phyloP scores from a whole-genome alignment of 2,329 filamentous ascomycete species.

The Talaromyces sp. region DNA sequence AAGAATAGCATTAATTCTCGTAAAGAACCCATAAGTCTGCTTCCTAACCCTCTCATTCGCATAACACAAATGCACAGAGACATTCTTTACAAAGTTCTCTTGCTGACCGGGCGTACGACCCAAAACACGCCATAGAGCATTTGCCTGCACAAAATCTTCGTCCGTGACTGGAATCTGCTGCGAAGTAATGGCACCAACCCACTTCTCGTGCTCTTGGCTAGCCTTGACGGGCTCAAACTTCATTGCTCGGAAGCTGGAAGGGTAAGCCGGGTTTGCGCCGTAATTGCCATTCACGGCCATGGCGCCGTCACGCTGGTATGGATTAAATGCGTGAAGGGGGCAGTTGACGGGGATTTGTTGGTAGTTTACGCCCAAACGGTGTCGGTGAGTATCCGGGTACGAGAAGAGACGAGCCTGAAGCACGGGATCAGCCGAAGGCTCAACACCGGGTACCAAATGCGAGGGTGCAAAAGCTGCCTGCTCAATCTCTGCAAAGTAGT shows the following conservation, averaged over 20 bases:
- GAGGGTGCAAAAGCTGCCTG: constrained; percentile 67
- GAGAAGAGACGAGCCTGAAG: constrained; percentile 68
- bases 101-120: constrained; percentile 54
- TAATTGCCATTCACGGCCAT: constrained; percentile 68
- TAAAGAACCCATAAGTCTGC: constrained; percentile 61
- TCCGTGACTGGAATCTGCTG: constrained; percentile 43
- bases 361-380: constrained; percentile 63
- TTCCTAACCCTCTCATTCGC: constrained; percentile 55
- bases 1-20: constrained; percentile 52
- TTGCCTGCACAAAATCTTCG: constrained; percentile 45
- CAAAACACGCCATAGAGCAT: constrained; percentile 43
- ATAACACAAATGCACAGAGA: constrained; percentile 54
- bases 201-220: constrained; percentile 45
- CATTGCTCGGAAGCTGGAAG: constrained; percentile 38
- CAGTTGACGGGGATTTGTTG: constrained; percentile 62
- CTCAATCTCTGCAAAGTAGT: constrained; percentile 70
- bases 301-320: constrained; percentile 68
- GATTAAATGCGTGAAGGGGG: constrained; percentile 52
- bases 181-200: constrained; percentile 38
- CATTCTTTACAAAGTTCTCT: constrained; percentile 59
- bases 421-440: constrained; percentile 67
- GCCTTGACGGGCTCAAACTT: constrained; percentile 39
- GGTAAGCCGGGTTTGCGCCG: constrained; percentile 56
- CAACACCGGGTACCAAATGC: constrained; percentile 64
- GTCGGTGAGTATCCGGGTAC: constrained; percentile 65